Conservation (phyloP, 2,329 filamentous ascomycete species). For the Pyricularia sp. region DNA sequence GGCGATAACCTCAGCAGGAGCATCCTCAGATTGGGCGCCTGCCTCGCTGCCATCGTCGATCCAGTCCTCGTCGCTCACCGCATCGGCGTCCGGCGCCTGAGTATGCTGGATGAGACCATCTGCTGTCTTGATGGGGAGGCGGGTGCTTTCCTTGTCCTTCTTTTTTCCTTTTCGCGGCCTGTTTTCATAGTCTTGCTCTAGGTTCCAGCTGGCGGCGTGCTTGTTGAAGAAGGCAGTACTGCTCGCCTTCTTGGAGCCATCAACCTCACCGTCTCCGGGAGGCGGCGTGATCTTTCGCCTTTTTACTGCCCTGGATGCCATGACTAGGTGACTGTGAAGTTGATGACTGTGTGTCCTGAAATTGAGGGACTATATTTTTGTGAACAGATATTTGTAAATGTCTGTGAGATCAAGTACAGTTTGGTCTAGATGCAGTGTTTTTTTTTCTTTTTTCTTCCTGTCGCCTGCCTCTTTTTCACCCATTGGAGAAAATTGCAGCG, state of each 20-base stretch:
- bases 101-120: constrained; percentile 55
- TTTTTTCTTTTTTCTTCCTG: neutral
- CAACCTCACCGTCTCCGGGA: constrained; percentile 32
- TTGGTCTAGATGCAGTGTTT: neutral
- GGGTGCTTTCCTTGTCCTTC: constrained; percentile 62
- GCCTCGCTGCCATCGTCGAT: constrained; percentile 40
- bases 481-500: neutral
- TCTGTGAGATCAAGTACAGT: neutral
- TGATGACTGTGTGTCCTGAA: neutral
- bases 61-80: constrained; percentile 54
- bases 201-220: constrained; percentile 73
- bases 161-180: constrained; percentile 67
- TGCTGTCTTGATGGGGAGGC: constrained; percentile 77
- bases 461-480: neutral
- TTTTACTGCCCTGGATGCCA: constrained; percentile 43
- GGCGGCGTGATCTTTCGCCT: constrained; percentile 49
- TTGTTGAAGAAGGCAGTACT: constrained; percentile 60
- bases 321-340: constrained; percentile 14
- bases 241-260: constrained; percentile 21
- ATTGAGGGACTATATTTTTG: neutral
- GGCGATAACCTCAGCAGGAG: constrained; percentile 30
- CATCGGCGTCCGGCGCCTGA: constrained; percentile 43
- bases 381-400: neutral
- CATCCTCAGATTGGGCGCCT: neutral
- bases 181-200: constrained; percentile 86